Percentiles rank a stretch among this genome's conserved stretches.
Evolutionary conservation across 441 rosid genomes (phyloP).

Genomic region (Syzygium syzygioides): DNA sequence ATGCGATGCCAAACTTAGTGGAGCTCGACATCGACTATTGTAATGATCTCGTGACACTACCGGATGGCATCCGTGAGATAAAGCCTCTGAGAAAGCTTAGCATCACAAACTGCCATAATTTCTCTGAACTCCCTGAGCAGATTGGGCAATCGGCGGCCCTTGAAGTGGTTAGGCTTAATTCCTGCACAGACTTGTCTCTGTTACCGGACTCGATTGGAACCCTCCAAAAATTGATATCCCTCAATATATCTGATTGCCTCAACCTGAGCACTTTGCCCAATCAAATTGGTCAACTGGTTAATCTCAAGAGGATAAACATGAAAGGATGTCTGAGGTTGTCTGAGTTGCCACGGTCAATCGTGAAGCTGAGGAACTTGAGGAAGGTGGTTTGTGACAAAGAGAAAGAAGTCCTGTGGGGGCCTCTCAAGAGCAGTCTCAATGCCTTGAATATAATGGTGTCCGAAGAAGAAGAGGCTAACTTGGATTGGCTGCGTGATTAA

Average conservation of each 20-base stretch:
- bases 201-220: conserved; percentile 36
- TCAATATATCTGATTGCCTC: conserved; percentile 48
- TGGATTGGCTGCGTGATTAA: conserved; percentile 17
- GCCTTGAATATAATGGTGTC: conserved; percentile 14
- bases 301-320: conserved; percentile 33
- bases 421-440: conserved; percentile 1
- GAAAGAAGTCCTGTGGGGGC: conserved; percentile 23
- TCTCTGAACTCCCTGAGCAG: conserved; percentile 33
- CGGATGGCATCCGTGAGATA: conserved; percentile 28
- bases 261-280: conserved; percentile 31
- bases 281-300: conserved; percentile 34
- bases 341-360: conserved; percentile 27
- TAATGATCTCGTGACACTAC: conserved; percentile 45
- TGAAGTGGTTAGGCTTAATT: conserved; percentile 33
- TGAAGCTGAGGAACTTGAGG: conserved; percentile 23
- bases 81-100: conserved; percentile 34
- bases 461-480: conserved; percentile 31
- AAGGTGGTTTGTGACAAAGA: conserved; percentile 43
- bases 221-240: conserved; percentile 26
- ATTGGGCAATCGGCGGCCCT: conserved; percentile 40
- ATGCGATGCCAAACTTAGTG: conserved; percentile 32
- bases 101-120: conserved; percentile 57
- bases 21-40: conserved; percentile 64
- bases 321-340: conserved; percentile 26
- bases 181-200: conserved; percentile 38